These are phyloP conservation scores for Dictyostelium capitatum DNA, from an alignment of 78 protist genomes.

Conservation along the genomic window DNA sequence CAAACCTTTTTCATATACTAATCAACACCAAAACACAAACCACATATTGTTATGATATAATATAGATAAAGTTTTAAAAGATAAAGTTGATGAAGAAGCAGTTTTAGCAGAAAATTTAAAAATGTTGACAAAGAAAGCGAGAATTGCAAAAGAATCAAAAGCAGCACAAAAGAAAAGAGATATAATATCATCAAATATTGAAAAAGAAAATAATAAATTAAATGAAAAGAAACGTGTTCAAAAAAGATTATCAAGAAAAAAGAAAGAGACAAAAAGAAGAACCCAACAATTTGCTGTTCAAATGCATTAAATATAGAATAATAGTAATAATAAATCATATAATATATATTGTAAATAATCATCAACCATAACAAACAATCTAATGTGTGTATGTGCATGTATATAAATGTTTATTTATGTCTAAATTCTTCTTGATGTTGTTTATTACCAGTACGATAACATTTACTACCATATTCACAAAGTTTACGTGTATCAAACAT, in stretches of 20 bases:
- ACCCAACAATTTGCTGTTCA: not conserved
- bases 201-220: slow-evolving; percentile 3
- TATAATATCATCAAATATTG: not conserved
- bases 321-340: not conserved
- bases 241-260: not conserved
- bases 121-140: not conserved
- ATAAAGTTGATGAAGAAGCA: slow-evolving; percentile 1
- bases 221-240: not conserved
- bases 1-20: not conserved
- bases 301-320: slow-evolving; percentile 25
- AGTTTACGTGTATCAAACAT: slow-evolving; percentile 10
- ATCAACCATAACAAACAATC: not conserved
- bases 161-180: slow-evolving; percentile 33
- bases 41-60: not conserved
- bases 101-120: slow-evolving; percentile 30
- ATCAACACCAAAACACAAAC: not conserved
- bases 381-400: not conserved
- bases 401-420: slow-evolving; percentile 33
- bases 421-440: slow-evolving; percentile 68
- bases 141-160: slow-evolving; percentile 14
- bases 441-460: slow-evolving; percentile 67
- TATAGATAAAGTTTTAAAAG: slow-evolving; percentile 14
- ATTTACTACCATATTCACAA: slow-evolving; percentile 63
- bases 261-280: not conserved
- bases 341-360: not conserved